Percentiles rank a stretch among this genome's conserved stretches.
phyloP scores from a whole-genome alignment of 495 filamentous ascomycete species.

The Parmelia sp. region DNA sequence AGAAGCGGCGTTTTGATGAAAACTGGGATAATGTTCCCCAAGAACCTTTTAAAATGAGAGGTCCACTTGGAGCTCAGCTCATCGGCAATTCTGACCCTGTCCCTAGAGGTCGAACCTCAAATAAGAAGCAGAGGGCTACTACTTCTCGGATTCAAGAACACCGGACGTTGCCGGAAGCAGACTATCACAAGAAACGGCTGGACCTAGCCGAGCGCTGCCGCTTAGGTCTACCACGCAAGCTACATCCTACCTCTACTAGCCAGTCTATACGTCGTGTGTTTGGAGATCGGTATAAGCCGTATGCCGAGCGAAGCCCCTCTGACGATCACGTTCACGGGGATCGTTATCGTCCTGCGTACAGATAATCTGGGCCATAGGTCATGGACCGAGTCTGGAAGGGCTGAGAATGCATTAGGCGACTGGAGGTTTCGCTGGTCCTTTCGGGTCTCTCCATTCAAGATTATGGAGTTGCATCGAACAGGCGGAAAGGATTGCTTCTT shows the following conservation, averaged over 20 bases:
- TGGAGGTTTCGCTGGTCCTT: not conserved
- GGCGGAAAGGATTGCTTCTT: not conserved
- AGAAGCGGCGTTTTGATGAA: constrained; percentile 40
- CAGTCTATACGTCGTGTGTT: constrained; percentile 2
- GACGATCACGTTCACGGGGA: not conserved
- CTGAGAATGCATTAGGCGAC: too few species aligned
- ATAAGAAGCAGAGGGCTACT: not conserved
- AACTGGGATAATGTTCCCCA: not conserved
- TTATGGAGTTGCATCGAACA: not conserved
- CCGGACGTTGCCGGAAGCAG: constrained; percentile 25
- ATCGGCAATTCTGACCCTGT: constrained; percentile 19
- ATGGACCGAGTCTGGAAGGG: too few species aligned
- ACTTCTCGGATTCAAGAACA: constrained; percentile 29
- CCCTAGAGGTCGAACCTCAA: not conserved
- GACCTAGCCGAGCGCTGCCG: constrained; percentile 1
- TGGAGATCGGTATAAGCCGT: not conserved
- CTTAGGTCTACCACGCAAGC: not conserved
- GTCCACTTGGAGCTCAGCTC: constrained; percentile 11
- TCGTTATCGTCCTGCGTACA: constrained; percentile 8
- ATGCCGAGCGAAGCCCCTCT: not conserved
- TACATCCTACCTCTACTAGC: not conserved
- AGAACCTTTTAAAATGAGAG: constrained; percentile 3
- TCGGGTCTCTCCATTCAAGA: not conserved
- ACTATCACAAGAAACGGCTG: constrained; percentile 20
- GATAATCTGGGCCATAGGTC: not conserved